phyloP scores from a whole-genome alignment of 495 filamentous ascomycete genomes.

The Achaetomiella virescens region DNA sequence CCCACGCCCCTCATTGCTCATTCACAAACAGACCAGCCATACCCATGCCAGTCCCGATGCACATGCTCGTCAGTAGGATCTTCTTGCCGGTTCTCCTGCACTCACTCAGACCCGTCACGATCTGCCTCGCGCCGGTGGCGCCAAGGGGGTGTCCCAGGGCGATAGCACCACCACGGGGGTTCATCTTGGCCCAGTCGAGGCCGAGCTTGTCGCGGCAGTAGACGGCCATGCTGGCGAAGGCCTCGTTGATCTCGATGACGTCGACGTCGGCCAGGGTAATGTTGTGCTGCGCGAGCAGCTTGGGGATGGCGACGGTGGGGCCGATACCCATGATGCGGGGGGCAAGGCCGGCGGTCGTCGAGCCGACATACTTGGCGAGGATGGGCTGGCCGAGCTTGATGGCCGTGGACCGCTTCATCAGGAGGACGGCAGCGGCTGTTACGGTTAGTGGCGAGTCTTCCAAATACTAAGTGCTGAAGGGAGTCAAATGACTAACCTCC shows the following conservation, averaged over 20 bases:
- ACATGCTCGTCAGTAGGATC: constrained; percentile 81
- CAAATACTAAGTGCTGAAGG: too few species aligned
- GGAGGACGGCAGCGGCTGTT: constrained; percentile 70
- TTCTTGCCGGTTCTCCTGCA: constrained; percentile 72
- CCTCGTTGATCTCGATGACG: constrained; percentile 92
- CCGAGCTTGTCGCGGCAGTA: constrained; percentile 78
- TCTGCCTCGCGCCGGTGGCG: constrained; percentile 71
- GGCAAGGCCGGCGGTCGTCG: constrained; percentile 81
- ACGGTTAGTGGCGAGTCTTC: constrained; percentile 5
- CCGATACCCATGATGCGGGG: constrained; percentile 97
- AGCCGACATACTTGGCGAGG: constrained; percentile 87
- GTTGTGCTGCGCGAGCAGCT: constrained; percentile 76
- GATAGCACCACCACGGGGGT: constrained; percentile 74
- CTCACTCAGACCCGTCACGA: constrained; percentile 79
- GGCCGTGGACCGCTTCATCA: constrained; percentile 91
- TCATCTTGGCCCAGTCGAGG: constrained; percentile 79
- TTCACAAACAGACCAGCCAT: constrained; percentile 86
- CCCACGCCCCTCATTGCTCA: constrained; percentile 45
- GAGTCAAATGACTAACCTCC: constrained; percentile 43
- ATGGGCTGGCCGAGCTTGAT: constrained; percentile 85
- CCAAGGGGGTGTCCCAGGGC: constrained; percentile 81
- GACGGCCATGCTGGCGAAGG: constrained; percentile 94
- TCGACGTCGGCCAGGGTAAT: constrained; percentile 78
- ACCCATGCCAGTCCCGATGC: constrained; percentile 73
- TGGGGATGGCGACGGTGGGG: constrained; percentile 88